Evolutionary conservation across 352 stramenopile species (phyloP).

Genomic region (Globisporangium parvum): DNA sequence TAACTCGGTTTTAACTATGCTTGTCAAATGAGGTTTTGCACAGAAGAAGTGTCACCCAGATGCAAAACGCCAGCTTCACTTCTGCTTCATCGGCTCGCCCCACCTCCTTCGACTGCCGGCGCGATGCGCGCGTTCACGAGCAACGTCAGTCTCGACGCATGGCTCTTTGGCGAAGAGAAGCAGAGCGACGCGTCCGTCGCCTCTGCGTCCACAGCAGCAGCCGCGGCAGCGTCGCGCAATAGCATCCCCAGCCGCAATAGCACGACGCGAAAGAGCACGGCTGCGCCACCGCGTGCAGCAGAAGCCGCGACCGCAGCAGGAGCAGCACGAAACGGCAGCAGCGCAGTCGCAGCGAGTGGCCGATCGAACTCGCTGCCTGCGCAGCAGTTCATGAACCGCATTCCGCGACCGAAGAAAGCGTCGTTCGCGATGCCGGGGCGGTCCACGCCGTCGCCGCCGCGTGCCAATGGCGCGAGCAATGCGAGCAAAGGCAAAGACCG

Average conservation of each 20-base stretch:
- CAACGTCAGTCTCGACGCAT: conserved; percentile 70
- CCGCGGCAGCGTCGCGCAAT: background rate
- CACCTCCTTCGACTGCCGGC: background rate
- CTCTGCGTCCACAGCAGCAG: conserved; percentile 5
- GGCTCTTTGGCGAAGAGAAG: conserved; percentile 78
- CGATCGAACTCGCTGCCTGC: conserved; percentile 28
- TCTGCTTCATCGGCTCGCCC: no score
- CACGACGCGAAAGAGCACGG: conserved; percentile 2
- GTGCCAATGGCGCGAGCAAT: background rate
- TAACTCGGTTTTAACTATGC: no score
- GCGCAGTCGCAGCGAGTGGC: background rate
- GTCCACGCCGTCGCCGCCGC: background rate
- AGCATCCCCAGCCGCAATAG: background rate
- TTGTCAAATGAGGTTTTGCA: no score
- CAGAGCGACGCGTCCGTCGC: conserved; percentile 3
- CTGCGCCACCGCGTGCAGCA: background rate
- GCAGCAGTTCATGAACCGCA: conserved; percentile 19
- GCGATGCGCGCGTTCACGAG: conserved; percentile 25
- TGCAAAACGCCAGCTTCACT: no score
- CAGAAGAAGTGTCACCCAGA: no score
- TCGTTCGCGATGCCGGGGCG: conserved; percentile 15
- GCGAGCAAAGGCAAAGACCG: background rate
- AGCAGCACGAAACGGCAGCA: background rate
- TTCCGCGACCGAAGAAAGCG: conserved; percentile 23
- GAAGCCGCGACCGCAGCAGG: background rate